A percentile compares a stretch with the other conserved stretches of the same genome.
phyloP scores from a whole-genome alignment of 192 early-diverging fungal genomes.

The Spizellomyces sp. region DNA sequence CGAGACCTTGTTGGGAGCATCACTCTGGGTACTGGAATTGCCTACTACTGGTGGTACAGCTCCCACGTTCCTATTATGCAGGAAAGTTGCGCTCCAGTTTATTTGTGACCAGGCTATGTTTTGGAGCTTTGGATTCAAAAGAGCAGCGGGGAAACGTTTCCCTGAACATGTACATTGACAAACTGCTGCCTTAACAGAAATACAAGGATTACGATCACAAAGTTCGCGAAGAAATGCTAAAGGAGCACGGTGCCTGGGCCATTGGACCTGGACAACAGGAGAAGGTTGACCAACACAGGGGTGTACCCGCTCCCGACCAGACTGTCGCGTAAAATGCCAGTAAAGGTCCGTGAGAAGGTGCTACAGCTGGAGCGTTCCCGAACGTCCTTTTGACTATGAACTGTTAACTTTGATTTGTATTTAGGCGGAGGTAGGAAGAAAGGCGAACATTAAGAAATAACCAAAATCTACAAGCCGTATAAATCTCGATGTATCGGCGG shows the following conservation, averaged over 20 bases:
- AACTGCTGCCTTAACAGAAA: not conserved
- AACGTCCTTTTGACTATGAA: no score
- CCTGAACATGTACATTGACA: no score
- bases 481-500: no score
- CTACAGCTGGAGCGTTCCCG: no score
- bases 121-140: no score
- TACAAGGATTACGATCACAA: constrained; percentile 32
- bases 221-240: constrained; percentile 23
- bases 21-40: constrained; percentile 38
- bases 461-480: no score
- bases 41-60: constrained; percentile 39
- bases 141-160: no score
- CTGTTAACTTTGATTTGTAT: no score
- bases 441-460: no score
- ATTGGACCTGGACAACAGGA: constrained; percentile 15
- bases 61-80: constrained; percentile 34
- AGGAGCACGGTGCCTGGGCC: constrained; percentile 22
- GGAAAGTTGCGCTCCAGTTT: not conserved
- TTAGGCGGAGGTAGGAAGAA: no score
- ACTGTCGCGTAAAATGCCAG: constrained; percentile 21
- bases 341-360: no score
- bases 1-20: constrained; percentile 50
- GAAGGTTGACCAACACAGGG: constrained; percentile 6
- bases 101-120: not conserved
- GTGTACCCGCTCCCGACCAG: constrained; percentile 15